These are phyloP conservation scores for Malbranchea zuffiana DNA, from an alignment of 2,329 filamentous ascomycete species.

Conservation along the genomic window DNA sequence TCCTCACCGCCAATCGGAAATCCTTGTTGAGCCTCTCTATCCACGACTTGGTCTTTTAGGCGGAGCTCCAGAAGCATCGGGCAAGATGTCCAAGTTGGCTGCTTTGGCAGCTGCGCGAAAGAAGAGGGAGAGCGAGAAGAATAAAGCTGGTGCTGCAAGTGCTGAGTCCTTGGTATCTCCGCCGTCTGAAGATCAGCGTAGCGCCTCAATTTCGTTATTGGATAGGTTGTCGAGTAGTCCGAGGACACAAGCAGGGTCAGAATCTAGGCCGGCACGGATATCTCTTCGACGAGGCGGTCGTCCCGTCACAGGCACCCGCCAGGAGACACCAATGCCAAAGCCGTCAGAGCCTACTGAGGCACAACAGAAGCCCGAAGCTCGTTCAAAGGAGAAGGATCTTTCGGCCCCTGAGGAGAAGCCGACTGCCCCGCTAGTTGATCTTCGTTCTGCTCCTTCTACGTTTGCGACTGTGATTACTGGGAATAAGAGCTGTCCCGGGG, in stretches of 20 bases:
- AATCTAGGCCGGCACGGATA: slow-evolving; percentile 3
- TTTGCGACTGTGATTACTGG: slow-evolving; percentile 41
- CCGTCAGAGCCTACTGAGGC: not conserved
- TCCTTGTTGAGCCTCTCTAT: slow-evolving; percentile 50
- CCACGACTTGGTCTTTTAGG: slow-evolving; percentile 63
- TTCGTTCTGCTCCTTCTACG: slow-evolving; percentile 40
- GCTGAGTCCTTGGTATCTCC: not conserved
- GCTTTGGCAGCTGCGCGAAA: slow-evolving; percentile 77
- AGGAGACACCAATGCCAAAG: not conserved
- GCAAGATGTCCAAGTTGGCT: slow-evolving; percentile 80
- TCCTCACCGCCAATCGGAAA: slow-evolving; percentile 48
- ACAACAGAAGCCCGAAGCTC: not conserved
- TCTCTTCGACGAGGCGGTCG: slow-evolving; percentile 8
- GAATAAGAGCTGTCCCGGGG: slow-evolving; percentile 10
- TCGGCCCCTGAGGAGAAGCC: not conserved
- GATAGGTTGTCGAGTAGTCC: slow-evolving; percentile 29
- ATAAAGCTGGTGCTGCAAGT: slow-evolving; percentile 14
- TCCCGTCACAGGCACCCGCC: not conserved
- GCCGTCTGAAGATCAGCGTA: slow-evolving; percentile 16
- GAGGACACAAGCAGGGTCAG: slow-evolving; percentile 13
- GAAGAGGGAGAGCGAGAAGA: slow-evolving; percentile 63
- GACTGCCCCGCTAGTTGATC: slow-evolving; percentile 13
- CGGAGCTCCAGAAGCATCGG: slow-evolving; percentile 51
- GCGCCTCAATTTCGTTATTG: slow-evolving; percentile 25
- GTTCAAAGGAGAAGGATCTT: not conserved